Base-by-base conservation (phyloP, 805 yeast species). In the Starmera dryadoides region DNA sequence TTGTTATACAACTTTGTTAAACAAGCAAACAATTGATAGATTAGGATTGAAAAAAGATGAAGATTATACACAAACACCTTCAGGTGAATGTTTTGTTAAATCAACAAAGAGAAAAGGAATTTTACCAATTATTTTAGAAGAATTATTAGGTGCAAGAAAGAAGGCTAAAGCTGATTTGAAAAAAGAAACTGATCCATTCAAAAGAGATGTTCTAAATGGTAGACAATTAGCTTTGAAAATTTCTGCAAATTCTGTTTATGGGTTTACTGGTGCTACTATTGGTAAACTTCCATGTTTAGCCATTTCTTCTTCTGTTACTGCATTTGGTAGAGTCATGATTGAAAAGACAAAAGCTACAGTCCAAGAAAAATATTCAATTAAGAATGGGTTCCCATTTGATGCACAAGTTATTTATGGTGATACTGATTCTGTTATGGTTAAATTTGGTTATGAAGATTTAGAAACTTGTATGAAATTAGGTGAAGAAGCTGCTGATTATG, bases 351-450 rank as follows among this genome's bases (percentile, higher is more conserved):
- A 91, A 52, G 69, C 72, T 35, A 86, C 82, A 45, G 98, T 93
- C 3, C 89, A 88, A 60, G 77, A 79, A 30, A 73, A 77, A 40
- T 93, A 88, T 55, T 73, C 78, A 10, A 81, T 78, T n/a, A 76
- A 75, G 41, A 87, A 91, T 59, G 98, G 98, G 1, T 82, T 70
- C 52, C 71, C 75, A n/a, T 79, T 72, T 55, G 95, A 93, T 63
- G 81, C 98, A 0, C 75, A 82, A 48, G 98, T 93, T 44, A 82
- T 93, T 31, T 93, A 93, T 58, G 99, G 99, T 69, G 99, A 93
- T 62, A 93, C 99, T 0, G 99, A 93, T 73, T 94, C 98, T 8
- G 99, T 93, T 15, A 94, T 93, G 98, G 96, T 93, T 33, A 89
- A 87, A 56, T 93, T 93, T 66, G 99, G 99, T 2, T 77, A 79